Base-by-base conservation (phyloP, 768 basidiomycete genomes). In the Mycena filopes region DNA sequence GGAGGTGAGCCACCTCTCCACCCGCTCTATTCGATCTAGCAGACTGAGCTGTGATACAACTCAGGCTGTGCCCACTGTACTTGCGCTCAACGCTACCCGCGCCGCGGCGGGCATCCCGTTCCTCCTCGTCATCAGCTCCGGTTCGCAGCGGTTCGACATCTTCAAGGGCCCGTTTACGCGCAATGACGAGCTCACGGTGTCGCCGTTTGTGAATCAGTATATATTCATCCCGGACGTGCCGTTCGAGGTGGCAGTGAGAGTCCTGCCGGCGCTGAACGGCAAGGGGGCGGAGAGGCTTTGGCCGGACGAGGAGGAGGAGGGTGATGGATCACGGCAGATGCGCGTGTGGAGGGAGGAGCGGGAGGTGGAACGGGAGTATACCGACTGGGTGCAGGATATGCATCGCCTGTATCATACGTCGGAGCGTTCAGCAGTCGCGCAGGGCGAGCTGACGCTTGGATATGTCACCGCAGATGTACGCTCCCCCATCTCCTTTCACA, bases 171-270 rank as follows among this genome's bases (percentile, higher is more conserved):
- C 81, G 13, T 88, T 89, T 73, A 85, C 85, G 36, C 81, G 83
- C 74, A 87, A 89, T 73, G 87, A 89, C 73, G 82, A 87, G 69
- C 80, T 88, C 54, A 86, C 87, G 8, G 81, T 83, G 9, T 81
- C 80, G 20, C 87, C 89, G 0, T 90, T 86, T 71, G 73, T 76
- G 0, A 82, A 88, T 72, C 42, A 75, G 41, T 86, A 86, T 75
- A 56, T 78, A 4, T 87, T 78, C 71, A 77, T 88, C 57, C 75
- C 83, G 18, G 77, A 81, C 49, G 75, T 88, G 50, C 72, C 77
- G 1, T 71, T 77, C 21, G 71, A 71, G 31, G 71, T 81, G 42
- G 87, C 84, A 15, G 75, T 70, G 23, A 69, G 79, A 69, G 78
- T 86, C 1, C 70, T 86, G 18, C 75, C 81, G 0, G 63, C 56